phyloP scores from a whole-genome alignment of 2,329 filamentous ascomycete genomes.

The Blumeriella jaapii region DNA sequence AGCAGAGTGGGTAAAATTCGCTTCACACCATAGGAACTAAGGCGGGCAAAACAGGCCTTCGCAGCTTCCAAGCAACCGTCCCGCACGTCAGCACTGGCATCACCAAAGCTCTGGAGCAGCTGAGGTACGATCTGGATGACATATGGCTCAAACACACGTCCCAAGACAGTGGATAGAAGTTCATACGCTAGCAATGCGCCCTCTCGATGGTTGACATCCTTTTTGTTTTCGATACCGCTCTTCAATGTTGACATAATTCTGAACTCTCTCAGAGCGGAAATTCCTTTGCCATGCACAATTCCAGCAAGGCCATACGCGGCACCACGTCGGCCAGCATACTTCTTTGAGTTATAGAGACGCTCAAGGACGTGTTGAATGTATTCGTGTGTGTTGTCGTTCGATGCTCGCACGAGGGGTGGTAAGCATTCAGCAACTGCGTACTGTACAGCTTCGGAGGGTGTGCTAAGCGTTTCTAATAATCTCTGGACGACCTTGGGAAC shows the following conservation, averaged over 20 bases:
- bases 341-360: conserved; percentile 74
- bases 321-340: conserved; percentile 84
- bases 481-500: conserved; percentile 81
- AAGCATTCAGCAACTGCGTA: conserved; percentile 92
- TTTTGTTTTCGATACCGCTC: conserved; percentile 86
- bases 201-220: conserved; percentile 78
- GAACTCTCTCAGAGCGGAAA: conserved; percentile 70
- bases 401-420: conserved; percentile 78
- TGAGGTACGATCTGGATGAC: conserved; percentile 92
- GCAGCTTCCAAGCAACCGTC: conserved; percentile 87
- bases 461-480: conserved; percentile 76
- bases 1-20: conserved; percentile 85
- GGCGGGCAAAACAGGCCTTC: conserved; percentile 83
- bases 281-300: conserved; percentile 77
- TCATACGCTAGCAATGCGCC: conserved; percentile 86
- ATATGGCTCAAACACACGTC: conserved; percentile 87
- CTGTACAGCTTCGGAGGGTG: conserved; percentile 92
- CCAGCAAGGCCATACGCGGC: conserved; percentile 92
- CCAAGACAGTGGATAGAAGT: conserved; percentile 74
- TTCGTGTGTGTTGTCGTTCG: conserved; percentile 61
- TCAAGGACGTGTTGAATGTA: conserved; percentile 77
- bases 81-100: conserved; percentile 77
- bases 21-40: conserved; percentile 95
- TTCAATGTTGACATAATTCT: conserved; percentile 74
- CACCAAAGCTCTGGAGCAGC: conserved; percentile 78